phyloP scores from a whole-genome alignment of 176 grass and related monocot species.

The Musa acuminata region DNA sequence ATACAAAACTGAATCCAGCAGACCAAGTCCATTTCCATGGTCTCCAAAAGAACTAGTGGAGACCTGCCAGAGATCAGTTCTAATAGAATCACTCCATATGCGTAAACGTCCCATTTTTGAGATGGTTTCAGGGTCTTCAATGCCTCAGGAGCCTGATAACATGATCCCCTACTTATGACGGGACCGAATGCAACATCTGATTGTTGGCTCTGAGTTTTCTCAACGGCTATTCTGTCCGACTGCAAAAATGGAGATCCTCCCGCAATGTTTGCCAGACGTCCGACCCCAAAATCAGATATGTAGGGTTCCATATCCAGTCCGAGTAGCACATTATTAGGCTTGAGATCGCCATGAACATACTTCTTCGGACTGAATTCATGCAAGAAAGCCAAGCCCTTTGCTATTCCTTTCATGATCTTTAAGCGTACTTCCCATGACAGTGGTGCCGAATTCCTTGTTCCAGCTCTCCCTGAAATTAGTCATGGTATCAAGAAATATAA shows the following conservation, averaged over 20 bases:
- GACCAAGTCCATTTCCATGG: constrained; percentile 76
- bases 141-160: constrained; percentile 81
- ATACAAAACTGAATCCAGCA: constrained; percentile 84
- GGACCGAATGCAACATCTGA: constrained; percentile 55
- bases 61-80: constrained; percentile 72
- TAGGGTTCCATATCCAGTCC: constrained; percentile 55
- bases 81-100: constrained; percentile 76
- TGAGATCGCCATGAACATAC: constrained; percentile 84
- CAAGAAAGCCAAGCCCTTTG: constrained; percentile 63
- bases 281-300: constrained; percentile 87
- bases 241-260: constrained; percentile 48
- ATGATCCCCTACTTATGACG: constrained; percentile 47
- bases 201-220: constrained; percentile 42
- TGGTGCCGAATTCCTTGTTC: constrained; percentile 37
- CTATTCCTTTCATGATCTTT: constrained; percentile 71
- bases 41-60: constrained; percentile 51
- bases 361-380: constrained; percentile 94
- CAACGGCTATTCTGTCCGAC: constrained; percentile 40
- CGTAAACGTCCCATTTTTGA: constrained; percentile 96
- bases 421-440: constrained; percentile 56
- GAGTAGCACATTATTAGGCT: constrained; percentile 74
- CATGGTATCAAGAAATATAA: constrained; percentile 6
- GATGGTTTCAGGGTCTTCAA: constrained; percentile 79
- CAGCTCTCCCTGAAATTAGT: constrained; percentile 50
- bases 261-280: constrained; percentile 79